Percentiles rank a stretch among this genome's conserved stretches.
Evolutionary conservation across 306 rosid species (phyloP).

Genomic region (Dalbergia cultrata): DNA sequence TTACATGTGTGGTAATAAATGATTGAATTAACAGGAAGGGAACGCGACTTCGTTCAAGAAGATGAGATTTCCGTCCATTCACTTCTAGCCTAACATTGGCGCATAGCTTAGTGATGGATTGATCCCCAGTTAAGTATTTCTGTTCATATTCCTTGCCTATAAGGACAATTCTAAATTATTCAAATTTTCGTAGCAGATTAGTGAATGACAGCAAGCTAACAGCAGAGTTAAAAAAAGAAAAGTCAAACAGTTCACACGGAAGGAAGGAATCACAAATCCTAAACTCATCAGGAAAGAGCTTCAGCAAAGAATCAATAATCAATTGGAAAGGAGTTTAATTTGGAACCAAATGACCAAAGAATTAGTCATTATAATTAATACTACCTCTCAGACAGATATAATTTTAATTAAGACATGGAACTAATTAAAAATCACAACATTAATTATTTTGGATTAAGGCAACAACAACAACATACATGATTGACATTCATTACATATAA

Average conservation of each 20-base stretch:
- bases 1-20: too few relatives aligned
- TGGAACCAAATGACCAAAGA: too few relatives aligned
- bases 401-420: background rate
- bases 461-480: background rate
- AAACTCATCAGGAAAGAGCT: background rate
- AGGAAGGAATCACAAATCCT: background rate
- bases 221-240: background rate
- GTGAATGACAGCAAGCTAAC: slow-evolving; percentile 26
- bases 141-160: background rate
- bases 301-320: too few relatives aligned
- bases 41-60: too few relatives aligned
- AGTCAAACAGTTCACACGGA: background rate
- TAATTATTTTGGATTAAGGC: background rate
- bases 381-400: background rate
- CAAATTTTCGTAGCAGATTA: background rate
- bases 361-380: background rate
- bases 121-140: background rate
- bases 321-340: too few relatives aligned
- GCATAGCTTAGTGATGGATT: background rate
- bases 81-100: too few relatives aligned
- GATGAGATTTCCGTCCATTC: too few relatives aligned
- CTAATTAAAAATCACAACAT: slow-evolving; percentile 18
- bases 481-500: too few relatives aligned
- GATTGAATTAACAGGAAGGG: too few relatives aligned
- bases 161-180: background rate